Conservation (phyloP, 2,329 filamentous ascomycete genomes). For the Xylaria sp. region DNA sequence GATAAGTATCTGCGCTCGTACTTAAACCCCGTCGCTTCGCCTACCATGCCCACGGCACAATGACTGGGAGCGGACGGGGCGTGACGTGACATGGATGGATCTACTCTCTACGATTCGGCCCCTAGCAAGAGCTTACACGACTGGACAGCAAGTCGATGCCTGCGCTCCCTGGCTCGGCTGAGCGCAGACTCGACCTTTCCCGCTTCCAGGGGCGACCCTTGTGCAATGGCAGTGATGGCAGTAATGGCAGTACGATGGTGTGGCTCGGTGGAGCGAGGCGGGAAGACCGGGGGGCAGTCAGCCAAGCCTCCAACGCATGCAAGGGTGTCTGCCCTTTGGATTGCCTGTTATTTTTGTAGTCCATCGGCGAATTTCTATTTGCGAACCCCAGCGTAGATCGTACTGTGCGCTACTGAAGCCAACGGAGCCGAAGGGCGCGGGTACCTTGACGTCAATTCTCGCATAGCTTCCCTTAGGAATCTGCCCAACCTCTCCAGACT, state of each 20-base stretch:
- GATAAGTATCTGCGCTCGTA: constrained; percentile 37
- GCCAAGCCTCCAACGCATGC: constrained; percentile 35
- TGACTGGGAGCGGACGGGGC: constrained; percentile 31
- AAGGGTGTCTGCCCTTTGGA: constrained; percentile 28
- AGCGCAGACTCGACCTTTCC: constrained; percentile 23
- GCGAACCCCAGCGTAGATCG: constrained; percentile 33
- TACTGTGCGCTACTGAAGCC: constrained; percentile 13
- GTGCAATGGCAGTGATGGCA: not conserved
- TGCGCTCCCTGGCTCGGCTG: constrained; percentile 29
- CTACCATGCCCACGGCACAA: constrained; percentile 24
- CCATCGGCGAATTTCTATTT: constrained; percentile 34
- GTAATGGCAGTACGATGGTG: not conserved
- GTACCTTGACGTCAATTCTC: constrained; percentile 34
- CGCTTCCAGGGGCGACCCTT: constrained; percentile 36
- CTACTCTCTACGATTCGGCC: constrained; percentile 10
- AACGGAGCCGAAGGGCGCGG: constrained; percentile 20
- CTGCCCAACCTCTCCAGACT: not conserved
- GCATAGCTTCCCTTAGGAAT: constrained; percentile 15
- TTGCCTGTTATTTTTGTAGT: constrained; percentile 38
- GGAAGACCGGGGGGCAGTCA: constrained; percentile 36
- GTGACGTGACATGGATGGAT: constrained; percentile 44
- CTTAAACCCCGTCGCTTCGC: constrained; percentile 44
- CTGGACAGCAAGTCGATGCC: constrained; percentile 33
- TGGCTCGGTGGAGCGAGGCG: constrained; percentile 34
- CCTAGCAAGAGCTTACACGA: constrained; percentile 2